Evolutionary conservation across 176 grass and related monocot genomes (phyloP).

Genomic region (Cocos nucifera): DNA sequence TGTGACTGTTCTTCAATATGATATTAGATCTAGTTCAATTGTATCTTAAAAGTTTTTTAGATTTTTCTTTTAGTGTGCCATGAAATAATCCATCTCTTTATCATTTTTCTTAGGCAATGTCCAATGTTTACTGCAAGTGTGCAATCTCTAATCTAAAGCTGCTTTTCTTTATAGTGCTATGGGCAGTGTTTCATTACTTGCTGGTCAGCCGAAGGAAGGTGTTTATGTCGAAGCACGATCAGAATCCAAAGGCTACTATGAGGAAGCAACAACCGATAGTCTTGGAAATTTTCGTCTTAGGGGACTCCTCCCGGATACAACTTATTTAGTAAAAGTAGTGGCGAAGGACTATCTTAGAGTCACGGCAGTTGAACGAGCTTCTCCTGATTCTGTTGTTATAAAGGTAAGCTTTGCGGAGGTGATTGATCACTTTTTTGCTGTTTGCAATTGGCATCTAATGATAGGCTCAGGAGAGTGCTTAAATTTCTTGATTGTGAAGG

Average conservation of each 20-base stretch:
- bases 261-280: slow-evolving; percentile 82
- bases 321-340: slow-evolving; percentile 69
- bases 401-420: slow-evolving; percentile 33
- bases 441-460: background rate
- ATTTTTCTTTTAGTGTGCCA: too few relatives aligned
- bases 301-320: slow-evolving; percentile 80
- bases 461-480: too few relatives aligned
- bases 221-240: slow-evolving; percentile 90
- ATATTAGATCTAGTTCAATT: too few relatives aligned
- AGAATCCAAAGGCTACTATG: slow-evolving; percentile 84
- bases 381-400: slow-evolving; percentile 53
- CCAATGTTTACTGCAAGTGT: too few relatives aligned
- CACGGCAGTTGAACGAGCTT: slow-evolving; percentile 70
- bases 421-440: background rate
- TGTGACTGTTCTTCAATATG: too few relatives aligned
- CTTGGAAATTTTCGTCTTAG: slow-evolving; percentile 76
- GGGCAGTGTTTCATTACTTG: slow-evolving; percentile 74
- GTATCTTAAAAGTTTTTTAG: too few relatives aligned
- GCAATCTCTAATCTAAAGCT: slow-evolving; percentile 7
- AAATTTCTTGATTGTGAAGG: too few relatives aligned
- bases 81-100: too few relatives aligned
- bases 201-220: slow-evolving; percentile 80
- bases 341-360: slow-evolving; percentile 47
- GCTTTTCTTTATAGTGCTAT: slow-evolving; percentile 56
- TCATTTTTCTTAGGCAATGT: too few relatives aligned